Conservation (phyloP, 2,329 filamentous ascomycete genomes). For the Colletotrichum sp. region DNA sequence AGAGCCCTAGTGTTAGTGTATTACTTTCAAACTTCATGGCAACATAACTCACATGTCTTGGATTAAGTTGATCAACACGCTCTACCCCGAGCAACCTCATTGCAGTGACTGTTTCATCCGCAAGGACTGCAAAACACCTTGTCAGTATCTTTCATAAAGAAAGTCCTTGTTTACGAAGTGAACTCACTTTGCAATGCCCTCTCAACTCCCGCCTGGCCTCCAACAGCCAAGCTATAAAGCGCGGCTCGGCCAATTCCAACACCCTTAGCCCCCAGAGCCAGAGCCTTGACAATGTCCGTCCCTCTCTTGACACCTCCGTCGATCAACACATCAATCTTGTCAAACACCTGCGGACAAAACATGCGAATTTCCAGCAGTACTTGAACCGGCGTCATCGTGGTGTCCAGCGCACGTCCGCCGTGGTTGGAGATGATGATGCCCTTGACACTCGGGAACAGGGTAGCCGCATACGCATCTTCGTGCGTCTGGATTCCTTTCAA, state of each 20-base stretch:
- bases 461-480: constrained; percentile 42
- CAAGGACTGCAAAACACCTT: constrained; percentile 21
- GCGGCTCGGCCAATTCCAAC: constrained; percentile 59
- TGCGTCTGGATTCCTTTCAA: constrained; percentile 63
- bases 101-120: constrained; percentile 29
- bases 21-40: rapidly evolving
- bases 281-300: constrained; percentile 58
- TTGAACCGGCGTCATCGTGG: constrained; percentile 30
- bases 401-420: constrained; percentile 60
- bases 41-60: constrained; percentile 26
- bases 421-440: constrained; percentile 65
- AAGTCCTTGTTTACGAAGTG: neutral
- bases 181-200: constrained; percentile 60
- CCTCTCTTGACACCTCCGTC: constrained; percentile 60
- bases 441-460: constrained; percentile 36
- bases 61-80: constrained; percentile 23
- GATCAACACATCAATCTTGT: constrained; percentile 55
- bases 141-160: neutral
- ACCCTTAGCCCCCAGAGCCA: constrained; percentile 57
- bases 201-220: constrained; percentile 59
- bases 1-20: rapidly evolving
- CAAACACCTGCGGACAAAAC: constrained; percentile 52
- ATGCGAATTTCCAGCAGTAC: constrained; percentile 57
- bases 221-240: constrained; percentile 53
- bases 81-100: constrained; percentile 31